Percentiles rank a stretch among this genome's conserved stretches.
Conservation (phyloP, 257 asterid genomes). For the Fraxinus pennsylvanica region DNA sequence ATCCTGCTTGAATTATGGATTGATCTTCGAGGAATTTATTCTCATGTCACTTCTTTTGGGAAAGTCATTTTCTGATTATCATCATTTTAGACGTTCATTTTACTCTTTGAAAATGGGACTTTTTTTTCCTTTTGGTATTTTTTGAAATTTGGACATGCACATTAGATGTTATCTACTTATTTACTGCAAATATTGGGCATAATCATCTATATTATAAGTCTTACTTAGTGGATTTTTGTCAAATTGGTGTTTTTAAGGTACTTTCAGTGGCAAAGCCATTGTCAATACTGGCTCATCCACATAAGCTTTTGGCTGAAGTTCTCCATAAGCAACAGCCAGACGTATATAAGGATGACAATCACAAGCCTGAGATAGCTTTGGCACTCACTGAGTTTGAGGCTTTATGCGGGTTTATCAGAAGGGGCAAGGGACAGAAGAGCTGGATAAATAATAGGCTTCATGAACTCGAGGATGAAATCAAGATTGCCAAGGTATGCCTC, state of each 20-base stretch:
- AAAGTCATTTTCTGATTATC: background rate
- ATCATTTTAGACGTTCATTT: background rate
- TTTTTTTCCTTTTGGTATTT: background rate
- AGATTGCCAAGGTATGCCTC: too few relatives aligned
- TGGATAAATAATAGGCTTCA: too few relatives aligned
- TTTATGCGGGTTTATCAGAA: conserved; percentile 72
- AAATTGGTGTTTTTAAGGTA: conserved; percentile 45
- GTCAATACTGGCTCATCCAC: conserved; percentile 98
- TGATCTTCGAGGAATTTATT: background rate
- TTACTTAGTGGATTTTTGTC: background rate
- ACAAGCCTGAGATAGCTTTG: conserved; percentile 99
- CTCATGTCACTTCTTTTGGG: background rate
- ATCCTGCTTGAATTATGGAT: background rate
- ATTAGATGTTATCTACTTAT: background rate
- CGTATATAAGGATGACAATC: conserved; percentile 83
- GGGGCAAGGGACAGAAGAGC: too few relatives aligned
- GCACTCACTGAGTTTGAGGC: conserved; percentile 89
- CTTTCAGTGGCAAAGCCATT: conserved; percentile 90
- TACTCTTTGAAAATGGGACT: background rate
- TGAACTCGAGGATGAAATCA: too few relatives aligned
- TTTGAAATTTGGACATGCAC: background rate
- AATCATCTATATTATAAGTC: too few relatives aligned
- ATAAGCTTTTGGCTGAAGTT: conserved; percentile 71
- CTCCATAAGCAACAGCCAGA: conserved; percentile 74
- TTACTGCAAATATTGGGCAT: background rate